Percentiles rank a stretch among this genome's conserved stretches.
Evolutionary conservation across 306 rosid species (phyloP).

Genomic region (Prosopis cineraria): DNA sequence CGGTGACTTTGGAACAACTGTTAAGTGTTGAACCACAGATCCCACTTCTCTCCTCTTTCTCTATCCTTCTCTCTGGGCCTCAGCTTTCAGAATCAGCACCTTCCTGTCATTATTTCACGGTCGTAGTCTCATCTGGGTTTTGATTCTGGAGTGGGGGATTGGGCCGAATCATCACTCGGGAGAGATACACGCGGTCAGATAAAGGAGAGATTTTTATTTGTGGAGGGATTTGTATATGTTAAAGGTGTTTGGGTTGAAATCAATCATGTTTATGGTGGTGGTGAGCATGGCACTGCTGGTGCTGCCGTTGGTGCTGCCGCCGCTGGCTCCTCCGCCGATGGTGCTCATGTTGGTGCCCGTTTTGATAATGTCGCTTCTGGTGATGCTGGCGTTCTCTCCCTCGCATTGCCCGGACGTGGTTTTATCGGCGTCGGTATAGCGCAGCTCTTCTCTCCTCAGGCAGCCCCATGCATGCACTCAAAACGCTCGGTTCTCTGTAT

Average conservation of each 20-base stretch:
- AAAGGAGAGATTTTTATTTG: neutral
- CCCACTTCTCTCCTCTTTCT: neutral
- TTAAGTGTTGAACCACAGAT: neutral
- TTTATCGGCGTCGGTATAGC: neutral
- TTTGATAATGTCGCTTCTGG: slow-evolving; percentile 24
- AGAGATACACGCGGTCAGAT: neutral
- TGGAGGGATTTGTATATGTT: neutral
- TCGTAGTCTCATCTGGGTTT: neutral
- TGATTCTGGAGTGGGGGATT: neutral
- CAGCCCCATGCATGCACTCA: neutral
- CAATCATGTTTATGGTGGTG: neutral
- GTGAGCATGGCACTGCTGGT: slow-evolving; percentile 6
- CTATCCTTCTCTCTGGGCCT: neutral
- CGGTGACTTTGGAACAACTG: neutral
- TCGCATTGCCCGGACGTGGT: neutral
- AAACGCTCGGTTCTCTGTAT: neutral
- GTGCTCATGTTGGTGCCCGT: slow-evolving; percentile 23
- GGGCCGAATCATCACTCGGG: neutral
- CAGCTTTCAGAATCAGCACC: neutral
- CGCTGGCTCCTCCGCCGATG: slow-evolving; percentile 27
- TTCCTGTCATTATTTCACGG: neutral
- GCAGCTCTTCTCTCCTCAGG: neutral
- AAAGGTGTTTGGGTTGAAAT: neutral
- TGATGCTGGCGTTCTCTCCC: slow-evolving; percentile 29
- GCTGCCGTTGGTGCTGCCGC: slow-evolving; percentile 24